These are phyloP conservation scores for Sarcomyxa edulis DNA, from an alignment of 768 basidiomycete genomes.

Conservation along the genomic window DNA sequence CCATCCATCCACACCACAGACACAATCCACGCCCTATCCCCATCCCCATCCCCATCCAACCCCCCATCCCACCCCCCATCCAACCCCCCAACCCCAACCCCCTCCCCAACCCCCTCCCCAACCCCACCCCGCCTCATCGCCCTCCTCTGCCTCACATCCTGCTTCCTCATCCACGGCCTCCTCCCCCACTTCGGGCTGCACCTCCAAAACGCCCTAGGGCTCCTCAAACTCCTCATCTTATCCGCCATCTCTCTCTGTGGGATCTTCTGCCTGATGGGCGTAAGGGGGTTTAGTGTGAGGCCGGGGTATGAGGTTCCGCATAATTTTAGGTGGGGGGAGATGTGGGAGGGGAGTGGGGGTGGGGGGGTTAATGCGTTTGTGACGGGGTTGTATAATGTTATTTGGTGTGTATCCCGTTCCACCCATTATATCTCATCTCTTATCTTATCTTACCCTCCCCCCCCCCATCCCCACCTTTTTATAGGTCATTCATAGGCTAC, in stretches of 20 bases:
- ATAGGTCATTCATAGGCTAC: slow-evolving; percentile 69
- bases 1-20: slow-evolving; percentile 34
- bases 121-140: slow-evolving; percentile 48
- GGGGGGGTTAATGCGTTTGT: slow-evolving; percentile 56
- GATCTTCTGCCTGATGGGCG: slow-evolving; percentile 40
- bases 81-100: slow-evolving; percentile 41
- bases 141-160: slow-evolving; percentile 49
- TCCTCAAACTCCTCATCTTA: slow-evolving; percentile 57
- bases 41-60: slow-evolving; percentile 38
- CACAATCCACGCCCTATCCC: slow-evolving; percentile 46
- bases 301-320: slow-evolving; percentile 47
- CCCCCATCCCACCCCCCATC: slow-evolving; percentile 29
- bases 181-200: slow-evolving; percentile 50
- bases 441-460: too few species aligned
- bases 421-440: too few species aligned
- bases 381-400: slow-evolving; percentile 61
- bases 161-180: slow-evolving; percentile 52
- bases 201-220: slow-evolving; percentile 59
- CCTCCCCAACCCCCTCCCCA: slow-evolving; percentile 38
- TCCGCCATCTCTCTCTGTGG: slow-evolving; percentile 48
- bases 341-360: slow-evolving; percentile 61
- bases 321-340: slow-evolving; percentile 53
- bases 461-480: slow-evolving; percentile 1
- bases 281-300: slow-evolving; percentile 44
- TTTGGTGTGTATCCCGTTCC: slow-evolving; percentile 41